A percentile compares a stretch with the other conserved stretches of the same genome.
These are phyloP conservation scores for Boletus sp. DNA, from an alignment of 1,284 basidiomycete species.

Conservation along the genomic window DNA sequence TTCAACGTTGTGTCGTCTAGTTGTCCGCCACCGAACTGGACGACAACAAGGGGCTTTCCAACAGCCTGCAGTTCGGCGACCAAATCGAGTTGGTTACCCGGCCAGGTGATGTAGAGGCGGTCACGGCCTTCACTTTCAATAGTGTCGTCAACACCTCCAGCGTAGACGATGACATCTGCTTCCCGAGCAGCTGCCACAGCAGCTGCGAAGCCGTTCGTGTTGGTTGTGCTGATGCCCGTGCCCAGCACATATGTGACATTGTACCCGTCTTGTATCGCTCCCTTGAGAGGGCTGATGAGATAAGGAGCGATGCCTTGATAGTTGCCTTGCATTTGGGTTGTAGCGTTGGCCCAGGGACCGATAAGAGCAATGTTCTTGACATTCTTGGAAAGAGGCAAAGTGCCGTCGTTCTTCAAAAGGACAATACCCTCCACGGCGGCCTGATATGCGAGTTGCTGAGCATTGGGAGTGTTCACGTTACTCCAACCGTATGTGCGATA, in stretches of 20 bases:
- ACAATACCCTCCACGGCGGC: conserved; percentile 52
- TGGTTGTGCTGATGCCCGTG: conserved; percentile 38
- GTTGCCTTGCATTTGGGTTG: conserved; percentile 53
- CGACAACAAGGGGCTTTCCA: conserved; percentile 49
- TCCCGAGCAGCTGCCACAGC: conserved; percentile 62
- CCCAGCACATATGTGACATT: conserved; percentile 42
- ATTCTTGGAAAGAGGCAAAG: conserved; percentile 41
- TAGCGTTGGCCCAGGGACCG: conserved; percentile 55
- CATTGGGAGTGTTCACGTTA: conserved; percentile 44
- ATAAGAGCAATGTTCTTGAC: conserved; percentile 48
- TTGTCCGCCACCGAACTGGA: conserved; percentile 56
- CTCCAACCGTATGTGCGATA: conserved; percentile 47
- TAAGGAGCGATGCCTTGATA: conserved; percentile 51
- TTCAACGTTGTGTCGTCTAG: conserved; percentile 48
- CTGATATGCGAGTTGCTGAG: conserved; percentile 47
- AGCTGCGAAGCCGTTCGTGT: conserved; percentile 47
- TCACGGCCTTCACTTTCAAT: conserved; percentile 52
- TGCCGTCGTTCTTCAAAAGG: conserved; percentile 55
- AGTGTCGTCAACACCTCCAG: conserved; percentile 53
- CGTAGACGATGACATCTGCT: conserved; percentile 54
- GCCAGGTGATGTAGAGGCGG: conserved; percentile 50
- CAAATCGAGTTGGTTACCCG: conserved; percentile 51
- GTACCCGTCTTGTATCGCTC: conserved; percentile 45
- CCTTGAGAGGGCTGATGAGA: conserved; percentile 51
- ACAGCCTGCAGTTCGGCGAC: conserved; percentile 41